phyloP scores from a whole-genome alignment of 164 flowering plant species.

The Magnolia sinica region DNA sequence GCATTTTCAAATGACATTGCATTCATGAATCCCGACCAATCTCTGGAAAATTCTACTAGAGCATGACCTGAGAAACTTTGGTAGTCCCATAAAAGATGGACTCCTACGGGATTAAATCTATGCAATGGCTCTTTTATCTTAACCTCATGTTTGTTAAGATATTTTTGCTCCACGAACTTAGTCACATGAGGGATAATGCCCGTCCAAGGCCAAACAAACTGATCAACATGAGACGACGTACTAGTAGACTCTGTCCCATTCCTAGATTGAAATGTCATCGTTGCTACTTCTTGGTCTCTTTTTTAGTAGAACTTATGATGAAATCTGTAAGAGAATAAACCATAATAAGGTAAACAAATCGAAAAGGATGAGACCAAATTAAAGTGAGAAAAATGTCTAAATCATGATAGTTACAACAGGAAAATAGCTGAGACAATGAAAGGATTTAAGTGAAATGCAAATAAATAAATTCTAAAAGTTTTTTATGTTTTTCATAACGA shows the following conservation, averaged over 20 bases:
- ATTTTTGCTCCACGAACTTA: neutral
- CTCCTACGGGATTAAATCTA: neutral
- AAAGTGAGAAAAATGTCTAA: too few species aligned
- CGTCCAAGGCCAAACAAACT: slow-evolving; percentile 10
- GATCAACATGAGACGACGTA: neutral
- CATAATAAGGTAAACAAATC: too few species aligned
- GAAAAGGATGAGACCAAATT: too few species aligned
- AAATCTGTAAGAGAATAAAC: too few species aligned
- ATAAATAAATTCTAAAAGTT: too few species aligned
- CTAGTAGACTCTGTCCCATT: neutral
- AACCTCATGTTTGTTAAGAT: too few species aligned
- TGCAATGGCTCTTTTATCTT: slow-evolving; percentile 1
- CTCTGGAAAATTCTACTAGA: neutral
- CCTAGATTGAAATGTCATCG: neutral
- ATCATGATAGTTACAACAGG: too few species aligned
- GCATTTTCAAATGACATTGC: slow-evolving; percentile 1
- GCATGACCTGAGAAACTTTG: neutral
- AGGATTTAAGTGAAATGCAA: too few species aligned
- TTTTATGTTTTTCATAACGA: too few species aligned
- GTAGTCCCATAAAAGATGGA: neutral
- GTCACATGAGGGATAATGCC: neutral
- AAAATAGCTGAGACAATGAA: too few species aligned
- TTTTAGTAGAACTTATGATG: too few species aligned
- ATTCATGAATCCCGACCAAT: neutral
- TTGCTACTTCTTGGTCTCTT: too few species aligned